Evolutionary conservation across 306 rosid genomes (phyloP).

Genomic region (Gynostemma pentaphyllum): DNA sequence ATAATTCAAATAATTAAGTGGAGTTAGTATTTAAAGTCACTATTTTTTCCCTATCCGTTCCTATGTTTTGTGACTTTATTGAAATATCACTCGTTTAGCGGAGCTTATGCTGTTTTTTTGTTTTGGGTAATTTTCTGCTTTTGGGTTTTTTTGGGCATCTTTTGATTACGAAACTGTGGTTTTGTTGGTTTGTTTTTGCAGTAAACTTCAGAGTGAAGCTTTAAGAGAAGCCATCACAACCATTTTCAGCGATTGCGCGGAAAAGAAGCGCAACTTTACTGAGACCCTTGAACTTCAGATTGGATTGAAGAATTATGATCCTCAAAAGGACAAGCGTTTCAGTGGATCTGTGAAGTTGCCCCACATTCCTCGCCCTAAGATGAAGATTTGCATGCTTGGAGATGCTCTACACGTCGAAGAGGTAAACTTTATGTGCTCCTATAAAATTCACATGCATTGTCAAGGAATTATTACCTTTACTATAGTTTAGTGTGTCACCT

Average conservation of each 20-base stretch:
- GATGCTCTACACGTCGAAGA: conserved; percentile 91
- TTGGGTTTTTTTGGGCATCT: not conserved
- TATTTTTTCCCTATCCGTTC: no score
- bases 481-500: no score
- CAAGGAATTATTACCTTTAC: no score
- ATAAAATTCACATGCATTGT: not conserved
- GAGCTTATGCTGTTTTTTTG: not conserved
- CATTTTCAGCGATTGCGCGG: conserved; percentile 36
- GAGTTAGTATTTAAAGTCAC: not conserved
- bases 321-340: conserved; percentile 84
- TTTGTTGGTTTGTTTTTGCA: conserved; percentile 13
- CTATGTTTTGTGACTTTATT: not conserved
- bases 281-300: conserved; percentile 84
- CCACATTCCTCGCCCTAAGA: conserved; percentile 79
- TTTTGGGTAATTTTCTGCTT: not conserved
- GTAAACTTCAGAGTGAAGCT: conserved; percentile 78
- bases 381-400: conserved; percentile 90
- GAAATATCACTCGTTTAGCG: not conserved
- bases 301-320: conserved; percentile 76
- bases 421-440: conserved; percentile 22
- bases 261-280: conserved; percentile 47
- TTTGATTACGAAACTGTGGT: not conserved
- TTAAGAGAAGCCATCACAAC: conserved; percentile 53
- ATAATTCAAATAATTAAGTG: not conserved
- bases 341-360: conserved; percentile 80